These are phyloP conservation scores for Ustilago trichophora DNA, from an alignment of 1,284 basidiomycete species.

Conservation along the genomic window DNA sequence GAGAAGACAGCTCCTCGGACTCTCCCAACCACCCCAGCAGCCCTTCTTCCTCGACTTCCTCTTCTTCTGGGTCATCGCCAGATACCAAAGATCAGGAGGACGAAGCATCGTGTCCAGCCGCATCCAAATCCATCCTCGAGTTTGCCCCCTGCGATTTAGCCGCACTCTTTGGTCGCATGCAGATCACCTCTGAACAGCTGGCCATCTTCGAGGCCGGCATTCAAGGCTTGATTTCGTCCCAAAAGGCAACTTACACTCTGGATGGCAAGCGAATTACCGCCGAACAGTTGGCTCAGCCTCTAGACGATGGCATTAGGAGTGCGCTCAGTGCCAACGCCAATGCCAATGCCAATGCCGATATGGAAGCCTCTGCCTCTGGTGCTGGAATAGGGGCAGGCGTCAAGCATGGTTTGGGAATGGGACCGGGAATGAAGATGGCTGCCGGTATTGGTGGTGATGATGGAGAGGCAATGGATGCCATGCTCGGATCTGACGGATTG, in stretches of 20 bases:
- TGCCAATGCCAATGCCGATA: not conserved
- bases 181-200: constrained; percentile 19
- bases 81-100: too few species aligned
- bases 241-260: constrained; percentile 14
- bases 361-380: too few species aligned
- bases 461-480: too few species aligned
- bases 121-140: constrained; percentile 5
- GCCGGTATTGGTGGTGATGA: too few species aligned
- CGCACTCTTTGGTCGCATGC: constrained; percentile 16
- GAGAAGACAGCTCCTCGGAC: not conserved
- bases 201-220: constrained; percentile 25
- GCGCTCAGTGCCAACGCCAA: too few species aligned
- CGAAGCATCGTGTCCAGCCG: constrained; percentile 20
- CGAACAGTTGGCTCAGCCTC: constrained; percentile 2
- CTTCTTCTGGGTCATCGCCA: not conserved
- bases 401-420: too few species aligned
- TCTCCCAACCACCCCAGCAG: not conserved
- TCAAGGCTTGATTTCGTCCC: not conserved
- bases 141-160: constrained; percentile 28
- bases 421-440: too few species aligned
- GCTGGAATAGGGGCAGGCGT: too few species aligned
- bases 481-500: too few species aligned
- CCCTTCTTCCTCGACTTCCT: not conserved
- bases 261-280: constrained; percentile 9
- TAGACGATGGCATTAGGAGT: constrained; percentile 6